Base-by-base conservation (phyloP, 2,329 filamentous ascomycete genomes). In the Thelonectria discophora region DNA sequence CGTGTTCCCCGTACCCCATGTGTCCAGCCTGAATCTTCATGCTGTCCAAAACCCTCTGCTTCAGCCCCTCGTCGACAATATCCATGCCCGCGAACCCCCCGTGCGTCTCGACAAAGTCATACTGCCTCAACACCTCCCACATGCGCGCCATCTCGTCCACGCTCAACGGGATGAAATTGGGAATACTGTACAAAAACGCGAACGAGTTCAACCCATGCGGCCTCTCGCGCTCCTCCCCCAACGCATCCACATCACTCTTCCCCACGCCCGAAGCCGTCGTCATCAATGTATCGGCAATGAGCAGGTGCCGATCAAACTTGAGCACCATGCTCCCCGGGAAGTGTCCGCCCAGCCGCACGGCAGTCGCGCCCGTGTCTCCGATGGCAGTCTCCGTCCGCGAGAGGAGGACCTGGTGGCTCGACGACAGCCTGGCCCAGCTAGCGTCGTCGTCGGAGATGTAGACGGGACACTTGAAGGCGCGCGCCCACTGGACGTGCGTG, bases 251-350 rank as follows among this genome's bases (percentile, higher is more conserved):
- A 1, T 75, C 74, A 81, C 83, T 86, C n/a, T 63, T 65, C 0
- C 75, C 74, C 4, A 84, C 60, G 0, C 84, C 85, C 3, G 82
- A 81, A 0, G 90, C 89, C 3, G 90, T 90, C 21, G 88, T 90
- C 65, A 92, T 82, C 49, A 95, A 83, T 3, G 90, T 92, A 76
- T 96, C 92, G 6, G 92, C 91, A 59, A 93, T 83, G 61, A 94
- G 83, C n/a, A 95, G 76, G 49, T 82, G 83, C 1, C 77, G 76
- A 17, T 83, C 81, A 75, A 86, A 91, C 21, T 89, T 82, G 62
- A 91, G 72, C 3, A 93, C 86, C 61, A 90, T 77, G 65, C 88
- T 91, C 0, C 92, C 92, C 0, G 90, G 89, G 70, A 95, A 95
- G 78, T 96, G 92, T 0, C 92, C 92, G 0, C 91, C 91, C 0